Evolutionary conservation across 2,329 filamentous ascomycete species (phyloP), one percentile per base, ranked within the genome.

Genomic region (Coniochaeta sp.): DNA sequence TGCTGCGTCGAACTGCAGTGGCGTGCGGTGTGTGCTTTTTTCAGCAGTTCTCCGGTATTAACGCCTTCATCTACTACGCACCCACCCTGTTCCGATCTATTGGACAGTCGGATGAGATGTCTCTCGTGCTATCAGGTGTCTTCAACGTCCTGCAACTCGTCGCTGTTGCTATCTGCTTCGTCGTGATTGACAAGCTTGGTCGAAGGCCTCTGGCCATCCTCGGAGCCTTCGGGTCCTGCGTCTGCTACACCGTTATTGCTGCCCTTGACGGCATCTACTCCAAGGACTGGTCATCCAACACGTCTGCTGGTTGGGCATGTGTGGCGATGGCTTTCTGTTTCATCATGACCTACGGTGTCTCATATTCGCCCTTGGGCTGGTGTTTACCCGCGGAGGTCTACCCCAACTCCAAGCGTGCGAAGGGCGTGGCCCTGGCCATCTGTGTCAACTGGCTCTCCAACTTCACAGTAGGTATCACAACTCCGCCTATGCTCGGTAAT

Each of bases 361-460:
- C 30, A 4, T 32, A 32, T 32, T 32, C 30, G 30, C 30, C 30
- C 73, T 1, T 81, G 76, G 79, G 75, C 73, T 62, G 60, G 60
- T 32, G 52, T 3, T 70, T 80, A 65, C 69, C 79, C 0, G 68
- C 77, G 6, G 86, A 89, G 66, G 82, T 89, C 10, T 89, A 88
- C 68, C 82, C 86, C 0, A 79, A 78, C 0, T 82, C 80, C 2
- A 74, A 87, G 0, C 76, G 86, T 10, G 83, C 85, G 1, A 88
- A 89, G 68, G 86, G 86, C 28, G 82, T 86, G 2, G 82, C 84
- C 0, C 73, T 87, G 12, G 80, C 80, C 0, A 85, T 83, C 0
- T 82, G 78, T 62, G 80, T 79, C 1, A 87, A 84, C 67, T 89
- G 85, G 76, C 66, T 87, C 2, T 84, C 81, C 68, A 87, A 88